Base-by-base conservation (phyloP, 805 yeast genomes). In the Lachancea waltii region DNA sequence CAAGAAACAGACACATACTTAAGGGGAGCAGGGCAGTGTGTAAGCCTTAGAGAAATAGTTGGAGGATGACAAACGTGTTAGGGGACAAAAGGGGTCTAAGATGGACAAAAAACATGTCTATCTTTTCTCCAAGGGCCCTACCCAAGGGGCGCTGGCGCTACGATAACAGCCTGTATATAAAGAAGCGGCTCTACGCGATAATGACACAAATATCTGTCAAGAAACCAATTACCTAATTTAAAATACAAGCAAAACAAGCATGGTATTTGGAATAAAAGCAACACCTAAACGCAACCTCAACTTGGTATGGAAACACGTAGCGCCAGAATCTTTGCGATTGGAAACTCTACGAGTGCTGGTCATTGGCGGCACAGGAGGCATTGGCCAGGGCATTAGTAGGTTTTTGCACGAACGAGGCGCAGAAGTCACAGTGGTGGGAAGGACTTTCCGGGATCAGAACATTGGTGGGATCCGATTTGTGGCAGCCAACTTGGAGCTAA, bases 321-420 rank as follows among this genome's bases (percentile, higher is more conserved):
- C 33, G 5, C 33, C 33, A 5, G 34, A 35, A 8, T 16, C 34
- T 7, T 28, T 41, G 11, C 31, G 27, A 5, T 14, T 38, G 15
- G 9, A 19, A 14, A 17, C 34, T 9, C 26, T 49, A 16, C 50
- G 53, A 15, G 55, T 54, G 3, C 47, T 51, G 2, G 35, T 64
- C n/a, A 44, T 66, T 28, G 70, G 70, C 18, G 70, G 70, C 8
- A 66, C 69, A 1, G 63, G 64, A 36, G 70, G 70, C 3, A 38
- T 65, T 3, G 70, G 70, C 4, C 54, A 64, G 16, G 59, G 67
- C 2, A 42, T 65, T n/a, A 45, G 58, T 3, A 41, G 39, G 8
- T 36, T 37, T 6, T 39, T 62, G 13, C 59, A 63, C 1, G 13
- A 38, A 2, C 30, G 42, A 7, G 67, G 65, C 16, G 62, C 59